A percentile compares a stretch with the other conserved stretches of the same genome.
phyloP scores from a whole-genome alignment of 192 early-diverging fungal genomes.

The Funneliformis geosporum region DNA sequence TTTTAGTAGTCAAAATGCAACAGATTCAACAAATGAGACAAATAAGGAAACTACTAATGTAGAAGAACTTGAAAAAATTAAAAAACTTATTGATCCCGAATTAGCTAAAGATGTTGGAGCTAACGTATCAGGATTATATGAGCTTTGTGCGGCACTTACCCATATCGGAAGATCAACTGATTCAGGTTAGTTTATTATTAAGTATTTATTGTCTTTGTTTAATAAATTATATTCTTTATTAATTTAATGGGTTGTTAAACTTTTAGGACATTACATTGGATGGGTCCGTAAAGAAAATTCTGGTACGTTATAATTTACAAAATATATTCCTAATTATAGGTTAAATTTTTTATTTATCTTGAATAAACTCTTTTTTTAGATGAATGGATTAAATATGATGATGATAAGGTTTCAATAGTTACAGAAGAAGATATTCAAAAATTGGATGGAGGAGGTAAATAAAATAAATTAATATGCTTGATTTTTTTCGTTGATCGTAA shows the following conservation, averaged over 20 bases:
- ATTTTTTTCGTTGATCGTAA: background rate
- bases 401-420: constrained; percentile 88
- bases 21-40: constrained; percentile 36
- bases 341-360: background rate
- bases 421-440: constrained; percentile 85
- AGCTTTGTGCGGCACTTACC: constrained; percentile 90
- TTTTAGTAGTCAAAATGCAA: background rate
- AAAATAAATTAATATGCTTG: background rate
- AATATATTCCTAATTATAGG: background rate
- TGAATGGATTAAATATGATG: constrained; percentile 89
- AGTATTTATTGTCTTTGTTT: background rate
- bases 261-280: constrained; percentile 80
- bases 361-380: constrained; percentile 35
- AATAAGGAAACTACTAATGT: constrained; percentile 34
- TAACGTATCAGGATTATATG: constrained; percentile 89
- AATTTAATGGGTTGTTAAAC: background rate
- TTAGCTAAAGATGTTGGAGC: constrained; percentile 79
- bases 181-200: constrained; percentile 61
- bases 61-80: constrained; percentile 45
- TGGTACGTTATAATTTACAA: constrained; percentile 38
- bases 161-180: constrained; percentile 93
- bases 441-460: constrained; percentile 83
- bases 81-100: constrained; percentile 64
- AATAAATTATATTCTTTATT: background rate
- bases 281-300: constrained; percentile 82